Conservation (phyloP, 2,329 filamentous ascomycete genomes). For the Aspergillus intermedius region DNA sequence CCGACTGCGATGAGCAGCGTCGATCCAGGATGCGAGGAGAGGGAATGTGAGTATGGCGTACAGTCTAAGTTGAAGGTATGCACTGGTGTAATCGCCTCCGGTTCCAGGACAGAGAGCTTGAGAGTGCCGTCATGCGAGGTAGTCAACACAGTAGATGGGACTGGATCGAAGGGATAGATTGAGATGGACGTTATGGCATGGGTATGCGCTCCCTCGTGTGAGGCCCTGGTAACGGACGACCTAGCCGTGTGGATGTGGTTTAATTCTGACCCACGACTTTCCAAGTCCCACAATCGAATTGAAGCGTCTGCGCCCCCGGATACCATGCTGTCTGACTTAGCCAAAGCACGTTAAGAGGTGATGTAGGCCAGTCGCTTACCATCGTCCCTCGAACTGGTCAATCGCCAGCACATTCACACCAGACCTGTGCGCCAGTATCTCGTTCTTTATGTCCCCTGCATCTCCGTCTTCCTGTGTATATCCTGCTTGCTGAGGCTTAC, state of each 20-base stretch:
- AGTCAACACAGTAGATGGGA: conserved; percentile 40
- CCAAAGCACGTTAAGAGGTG: neutral
- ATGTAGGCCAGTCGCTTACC: conserved; percentile 41
- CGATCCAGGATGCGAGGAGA: conserved; percentile 61
- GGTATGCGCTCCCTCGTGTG: conserved; percentile 35
- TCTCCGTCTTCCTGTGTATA: conserved; percentile 2
- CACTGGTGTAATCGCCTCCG: conserved; percentile 34
- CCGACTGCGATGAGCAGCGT: conserved; percentile 78
- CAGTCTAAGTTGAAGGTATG: conserved; percentile 43
- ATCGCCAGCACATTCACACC: conserved; percentile 74
- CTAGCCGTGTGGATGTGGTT: conserved; percentile 49
- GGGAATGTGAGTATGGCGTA: conserved; percentile 57
- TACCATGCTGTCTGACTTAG: conserved; percentile 53
- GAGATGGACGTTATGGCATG: conserved; percentile 43
- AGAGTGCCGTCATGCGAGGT: conserved; percentile 42
- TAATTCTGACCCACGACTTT: conserved; percentile 48
- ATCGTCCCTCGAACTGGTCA: conserved; percentile 72
- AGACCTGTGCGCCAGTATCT: conserved; percentile 58
- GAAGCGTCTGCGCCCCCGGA: conserved; percentile 82
- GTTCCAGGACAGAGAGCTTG: conserved; percentile 38
- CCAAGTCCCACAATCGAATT: conserved; percentile 81
- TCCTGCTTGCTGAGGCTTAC: conserved; percentile 13
- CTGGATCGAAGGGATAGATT: conserved; percentile 44
- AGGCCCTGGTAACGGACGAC: conserved; percentile 37
- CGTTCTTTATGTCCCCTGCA: conserved; percentile 15